phyloP scores from a whole-genome alignment of 2,329 filamentous ascomycete species.

The Calonectria multiphialidica region DNA sequence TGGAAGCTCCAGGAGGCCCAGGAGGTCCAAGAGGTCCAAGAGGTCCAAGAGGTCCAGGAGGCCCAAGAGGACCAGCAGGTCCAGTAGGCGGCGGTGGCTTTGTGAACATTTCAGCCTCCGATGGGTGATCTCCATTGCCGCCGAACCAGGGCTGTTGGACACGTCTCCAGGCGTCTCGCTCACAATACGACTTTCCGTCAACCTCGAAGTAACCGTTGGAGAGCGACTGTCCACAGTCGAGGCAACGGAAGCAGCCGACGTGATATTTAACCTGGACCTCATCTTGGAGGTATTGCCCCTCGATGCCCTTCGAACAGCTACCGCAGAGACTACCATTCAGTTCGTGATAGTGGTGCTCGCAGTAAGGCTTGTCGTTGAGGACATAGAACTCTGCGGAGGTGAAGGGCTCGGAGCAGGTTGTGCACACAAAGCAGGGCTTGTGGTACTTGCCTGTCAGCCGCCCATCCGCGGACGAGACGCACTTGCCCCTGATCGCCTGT shows the following conservation, averaged over 20 bases:
- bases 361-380: slow-evolving; percentile 87
- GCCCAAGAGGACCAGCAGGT: slow-evolving; percentile 1
- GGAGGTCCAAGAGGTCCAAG: background rate
- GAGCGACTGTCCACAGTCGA: slow-evolving; percentile 79
- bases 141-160: slow-evolving; percentile 50
- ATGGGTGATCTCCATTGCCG: background rate
- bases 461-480: slow-evolving; percentile 92
- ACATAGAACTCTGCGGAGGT: slow-evolving; percentile 94
- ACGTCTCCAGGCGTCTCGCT: slow-evolving; percentile 81
- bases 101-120: slow-evolving; percentile 27
- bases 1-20: background rate
- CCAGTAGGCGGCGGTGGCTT: slow-evolving; percentile 31
- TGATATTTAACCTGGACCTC: slow-evolving; percentile 85
- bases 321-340: slow-evolving; percentile 89
- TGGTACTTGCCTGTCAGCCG: slow-evolving; percentile 94
- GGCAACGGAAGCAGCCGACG: slow-evolving; percentile 86
- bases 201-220: slow-evolving; percentile 93
- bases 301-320: slow-evolving; percentile 85
- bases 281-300: slow-evolving; percentile 93
- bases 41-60: background rate
- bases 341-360: slow-evolving; percentile 91
- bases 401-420: slow-evolving; percentile 85
- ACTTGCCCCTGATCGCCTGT: slow-evolving; percentile 86
- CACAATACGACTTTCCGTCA: slow-evolving; percentile 83
- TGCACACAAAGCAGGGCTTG: slow-evolving; percentile 94